Evolutionary conservation across 2,329 filamentous ascomycete genomes (phyloP), one percentile per base, ranked within the genome.

Genomic region (Colletotrichum sp.): DNA sequence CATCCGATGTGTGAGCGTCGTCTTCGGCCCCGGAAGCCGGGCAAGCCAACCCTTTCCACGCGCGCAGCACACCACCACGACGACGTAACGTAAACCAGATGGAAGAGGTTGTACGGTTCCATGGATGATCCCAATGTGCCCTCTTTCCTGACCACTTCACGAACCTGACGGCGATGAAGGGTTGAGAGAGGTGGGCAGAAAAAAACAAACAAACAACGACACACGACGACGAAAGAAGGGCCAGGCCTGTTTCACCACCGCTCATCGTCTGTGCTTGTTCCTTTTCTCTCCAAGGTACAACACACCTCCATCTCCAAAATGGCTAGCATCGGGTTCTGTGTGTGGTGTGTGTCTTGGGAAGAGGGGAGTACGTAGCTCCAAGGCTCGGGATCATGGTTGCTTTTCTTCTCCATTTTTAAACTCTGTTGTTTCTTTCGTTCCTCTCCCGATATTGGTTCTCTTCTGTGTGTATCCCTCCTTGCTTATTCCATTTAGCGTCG

Each of bases 1-100:
- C 72, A 67, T 75, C 72, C 68, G 72, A 75, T 67, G 72, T 72
- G 61, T 63, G 72, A 75, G 63, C 61, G 7, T 57, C 28, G 26
- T 28, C 24, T 24, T 63, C 68, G 67, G 67, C 24, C 57, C 67
- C 67, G 57, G 67, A 69, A 69, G 34, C 67, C 36, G 67, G 66
- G n/a, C 66, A 39, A 68, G 65, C 34, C 32, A 34, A 26, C 30
- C 24, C 63, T 26, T 28, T 36, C 63, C 63, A 52, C 21, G 57
- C 26, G 12, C 34, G 24, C 21, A 32, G 21, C 34, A 21, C 16
- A 55, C 39, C 18, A 43, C 18, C 5, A 43, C 39, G 5, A n/a
- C 39, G 18, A 7, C 39, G 18, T 12, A 43, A n/a, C 18, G 21
- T 30, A n/a, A 30, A 30, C 57, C 57, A 61, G 57, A 61, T 12